Evolutionary conservation across 2,329 filamentous ascomycete species (phyloP).

Genomic region (Penicillium frequentans): DNA sequence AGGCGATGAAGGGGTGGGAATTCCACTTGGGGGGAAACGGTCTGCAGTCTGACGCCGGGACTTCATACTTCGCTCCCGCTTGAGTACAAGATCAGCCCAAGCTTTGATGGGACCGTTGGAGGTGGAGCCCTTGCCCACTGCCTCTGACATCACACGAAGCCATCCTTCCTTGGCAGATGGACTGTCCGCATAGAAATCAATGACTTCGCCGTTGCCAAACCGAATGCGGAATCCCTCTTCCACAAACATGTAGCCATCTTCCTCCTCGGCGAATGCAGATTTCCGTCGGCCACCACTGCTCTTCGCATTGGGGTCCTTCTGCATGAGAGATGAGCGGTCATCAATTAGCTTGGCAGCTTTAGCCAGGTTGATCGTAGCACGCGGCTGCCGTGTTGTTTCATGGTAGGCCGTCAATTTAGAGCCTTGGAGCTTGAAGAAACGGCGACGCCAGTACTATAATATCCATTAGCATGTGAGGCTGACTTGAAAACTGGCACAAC

Average conservation of each 20-base stretch:
- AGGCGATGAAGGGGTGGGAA: slow-evolving; percentile 24
- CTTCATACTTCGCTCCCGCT: slow-evolving; percentile 43
- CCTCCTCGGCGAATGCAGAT: slow-evolving; percentile 95
- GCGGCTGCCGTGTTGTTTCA: slow-evolving; percentile 90
- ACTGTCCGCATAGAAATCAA: slow-evolving; percentile 96
- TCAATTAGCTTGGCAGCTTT: slow-evolving; percentile 94
- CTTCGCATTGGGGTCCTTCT: slow-evolving; percentile 77
- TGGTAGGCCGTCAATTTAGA: slow-evolving; percentile 94
- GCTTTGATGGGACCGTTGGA: slow-evolving; percentile 49
- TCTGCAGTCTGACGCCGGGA: slow-evolving; percentile 30
- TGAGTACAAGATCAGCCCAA: slow-evolving; percentile 64
- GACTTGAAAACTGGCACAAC: slow-evolving; percentile 39
- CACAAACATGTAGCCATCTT: slow-evolving; percentile 99
- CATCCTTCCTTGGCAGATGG: slow-evolving; percentile 85
- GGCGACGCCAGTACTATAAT: slow-evolving; percentile 87
- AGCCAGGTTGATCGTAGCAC: slow-evolving; percentile 92
- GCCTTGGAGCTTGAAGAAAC: slow-evolving; percentile 92
- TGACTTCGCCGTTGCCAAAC: slow-evolving; percentile 96
- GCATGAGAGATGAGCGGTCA: slow-evolving; percentile 77
- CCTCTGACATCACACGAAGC: slow-evolving; percentile 84
- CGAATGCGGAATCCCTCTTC: slow-evolving; percentile 98
- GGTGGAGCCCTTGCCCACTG: slow-evolving; percentile 57
- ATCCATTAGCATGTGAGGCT: neutral
- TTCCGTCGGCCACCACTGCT: slow-evolving; percentile 74
- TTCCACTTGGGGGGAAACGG: slow-evolving; percentile 20